phyloP scores from a whole-genome alignment of 163 green algal genomes.

The Prototheca stagnorum region DNA sequence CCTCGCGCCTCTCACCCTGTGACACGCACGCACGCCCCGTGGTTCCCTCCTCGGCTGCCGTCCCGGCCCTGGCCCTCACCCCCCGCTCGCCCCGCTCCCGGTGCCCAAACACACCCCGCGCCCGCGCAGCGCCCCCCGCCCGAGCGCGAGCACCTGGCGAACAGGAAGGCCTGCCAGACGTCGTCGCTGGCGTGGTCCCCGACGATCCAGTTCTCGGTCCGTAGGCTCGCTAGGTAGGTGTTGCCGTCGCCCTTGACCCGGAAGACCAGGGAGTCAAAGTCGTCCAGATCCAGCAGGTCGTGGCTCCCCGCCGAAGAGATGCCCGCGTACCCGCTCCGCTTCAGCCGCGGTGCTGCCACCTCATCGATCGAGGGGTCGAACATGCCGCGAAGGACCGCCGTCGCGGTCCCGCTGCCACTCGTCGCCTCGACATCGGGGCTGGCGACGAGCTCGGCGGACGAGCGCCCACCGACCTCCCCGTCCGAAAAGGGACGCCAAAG shows the following conservation, averaged over 20 bases:
- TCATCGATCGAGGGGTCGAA: neutral
- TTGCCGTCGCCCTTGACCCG: conserved; percentile 35
- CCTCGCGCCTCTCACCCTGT: too few relatives aligned
- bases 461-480: conserved; percentile 21
- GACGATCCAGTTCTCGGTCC: conserved; percentile 48
- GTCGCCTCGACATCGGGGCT: neutral
- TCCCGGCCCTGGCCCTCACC: too few relatives aligned
- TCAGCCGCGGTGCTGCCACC: conserved; percentile 9
- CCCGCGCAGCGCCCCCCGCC: too few relatives aligned
- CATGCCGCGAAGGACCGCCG: neutral
- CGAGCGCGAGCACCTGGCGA: too few relatives aligned
- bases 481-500: conserved; percentile 31
- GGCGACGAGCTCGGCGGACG: conserved; percentile 8
- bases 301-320: conserved; percentile 12
- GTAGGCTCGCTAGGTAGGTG: conserved; percentile 43
- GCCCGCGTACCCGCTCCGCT: conserved; percentile 35
- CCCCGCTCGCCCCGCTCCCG: too few relatives aligned
- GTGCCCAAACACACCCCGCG: too few relatives aligned
- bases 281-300: conserved; percentile 24
- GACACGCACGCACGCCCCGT: too few relatives aligned
- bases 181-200: conserved; percentile 26
- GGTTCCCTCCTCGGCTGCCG: too few relatives aligned
- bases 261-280: conserved; percentile 30
- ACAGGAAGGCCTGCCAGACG: conserved; percentile 46
- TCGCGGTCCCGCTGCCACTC: neutral